A percentile compares a stretch with the other conserved stretches of the same genome.
Conservation (phyloP, 768 basidiomycete genomes). For the Imleria badia region DNA sequence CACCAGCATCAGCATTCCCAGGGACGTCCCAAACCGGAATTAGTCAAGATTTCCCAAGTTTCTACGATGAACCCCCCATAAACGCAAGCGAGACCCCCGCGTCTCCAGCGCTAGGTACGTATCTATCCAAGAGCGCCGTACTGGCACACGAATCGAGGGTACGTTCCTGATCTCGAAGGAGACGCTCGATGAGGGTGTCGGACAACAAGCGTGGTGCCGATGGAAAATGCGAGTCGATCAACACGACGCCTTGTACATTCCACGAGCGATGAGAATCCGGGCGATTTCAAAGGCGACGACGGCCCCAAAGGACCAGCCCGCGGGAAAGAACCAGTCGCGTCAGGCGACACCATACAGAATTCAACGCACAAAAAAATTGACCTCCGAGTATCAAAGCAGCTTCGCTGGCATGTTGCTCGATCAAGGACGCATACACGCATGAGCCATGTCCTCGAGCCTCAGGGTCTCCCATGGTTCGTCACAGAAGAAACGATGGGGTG, state of each 20-base stretch:
- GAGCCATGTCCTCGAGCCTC: conserved; percentile 54
- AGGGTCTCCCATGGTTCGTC: conserved; percentile 49
- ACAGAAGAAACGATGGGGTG: too few relatives aligned
- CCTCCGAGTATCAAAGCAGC: conserved; percentile 56
- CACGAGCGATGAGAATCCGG: conserved; percentile 42
- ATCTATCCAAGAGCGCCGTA: conserved; percentile 48
- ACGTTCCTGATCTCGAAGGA: conserved; percentile 36
- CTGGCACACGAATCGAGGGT: conserved; percentile 39
- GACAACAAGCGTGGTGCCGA: conserved; percentile 50
- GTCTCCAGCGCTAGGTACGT: conserved; percentile 37
- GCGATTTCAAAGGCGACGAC: conserved; percentile 62
- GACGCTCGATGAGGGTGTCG: conserved; percentile 46
- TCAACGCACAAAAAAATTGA: conserved; percentile 24
- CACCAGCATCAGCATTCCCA: conserved; percentile 38
- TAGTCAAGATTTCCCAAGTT: conserved; percentile 48
- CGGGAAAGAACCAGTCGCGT: neutral
- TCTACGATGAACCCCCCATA: conserved; percentile 54
- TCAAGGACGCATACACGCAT: conserved; percentile 44
- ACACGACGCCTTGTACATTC: conserved; percentile 54
- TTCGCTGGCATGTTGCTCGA: conserved; percentile 35
- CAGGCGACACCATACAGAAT: neutral
- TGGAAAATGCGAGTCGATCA: conserved; percentile 70
- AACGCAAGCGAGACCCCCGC: conserved; percentile 42
- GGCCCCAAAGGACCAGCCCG: conserved; percentile 2
- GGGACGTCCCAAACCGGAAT: conserved; percentile 57